Conservation (phyloP, 2,329 filamentous ascomycete genomes). For the Penicillium sp. region DNA sequence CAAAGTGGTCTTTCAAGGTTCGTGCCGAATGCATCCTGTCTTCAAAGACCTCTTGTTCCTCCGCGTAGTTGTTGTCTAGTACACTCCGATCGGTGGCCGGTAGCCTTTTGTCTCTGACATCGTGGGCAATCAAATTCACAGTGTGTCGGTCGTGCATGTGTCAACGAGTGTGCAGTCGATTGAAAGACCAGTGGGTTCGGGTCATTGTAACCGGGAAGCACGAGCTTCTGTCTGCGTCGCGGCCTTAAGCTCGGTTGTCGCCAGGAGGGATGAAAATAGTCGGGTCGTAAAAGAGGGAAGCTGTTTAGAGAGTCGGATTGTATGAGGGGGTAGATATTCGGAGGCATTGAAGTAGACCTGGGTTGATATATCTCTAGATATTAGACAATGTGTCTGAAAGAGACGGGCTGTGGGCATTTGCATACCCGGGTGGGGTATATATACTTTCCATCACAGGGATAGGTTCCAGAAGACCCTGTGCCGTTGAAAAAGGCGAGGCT, state of each 20-base stretch:
- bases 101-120: constrained; percentile 7
- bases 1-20: neutral
- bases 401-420: neutral
- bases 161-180: constrained; percentile 22
- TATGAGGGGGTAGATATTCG: neutral
- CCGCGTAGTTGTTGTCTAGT: neutral
- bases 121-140: constrained; percentile 15
- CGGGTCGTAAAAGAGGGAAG: neutral
- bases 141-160: constrained; percentile 22
- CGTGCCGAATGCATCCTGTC: neutral
- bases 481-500: neutral
- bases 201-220: constrained; percentile 20
- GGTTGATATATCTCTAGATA: neutral
- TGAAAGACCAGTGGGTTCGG: constrained; percentile 22
- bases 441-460: neutral
- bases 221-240: constrained; percentile 7
- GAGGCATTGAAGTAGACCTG: neutral
- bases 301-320: neutral
- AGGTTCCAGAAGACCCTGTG: neutral
- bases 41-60: neutral
- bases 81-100: neutral
- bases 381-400: neutral
- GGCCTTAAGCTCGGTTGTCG: neutral
- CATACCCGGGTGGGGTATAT: neutral
- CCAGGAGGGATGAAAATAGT: neutral